A percentile compares a stretch with the other conserved stretches of the same genome.
phyloP scores from a whole-genome alignment of 345 rosid species.

The Mangifera indica region DNA sequence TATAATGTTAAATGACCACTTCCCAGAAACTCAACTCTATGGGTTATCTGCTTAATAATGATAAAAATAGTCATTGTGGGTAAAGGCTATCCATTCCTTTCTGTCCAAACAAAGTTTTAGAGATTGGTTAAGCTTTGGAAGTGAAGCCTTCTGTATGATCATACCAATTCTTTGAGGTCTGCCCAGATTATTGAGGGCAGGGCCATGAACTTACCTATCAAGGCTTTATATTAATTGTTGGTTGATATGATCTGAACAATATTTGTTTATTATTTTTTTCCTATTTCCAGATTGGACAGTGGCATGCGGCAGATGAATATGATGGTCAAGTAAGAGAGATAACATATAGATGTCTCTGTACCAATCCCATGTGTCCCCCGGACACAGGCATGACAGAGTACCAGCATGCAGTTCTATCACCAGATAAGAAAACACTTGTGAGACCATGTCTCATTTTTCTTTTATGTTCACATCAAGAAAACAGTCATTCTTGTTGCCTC shows the following conservation, averaged over 20 bases:
- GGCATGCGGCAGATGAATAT: conserved; percentile 91
- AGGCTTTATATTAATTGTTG: background rate
- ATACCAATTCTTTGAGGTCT: background rate
- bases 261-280: conserved; percentile 13
- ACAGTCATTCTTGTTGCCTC: background rate
- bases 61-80: too few species aligned
- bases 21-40: too few species aligned
- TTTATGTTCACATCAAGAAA: background rate
- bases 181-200: background rate
- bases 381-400: conserved; percentile 97
- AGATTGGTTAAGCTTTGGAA: background rate
- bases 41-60: too few species aligned
- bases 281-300: conserved; percentile 76
- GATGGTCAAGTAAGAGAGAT: conserved; percentile 98
- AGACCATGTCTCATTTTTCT: conserved; percentile 13
- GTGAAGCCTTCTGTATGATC: background rate
- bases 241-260: conserved; percentile 6
- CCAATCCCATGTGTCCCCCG: conserved; percentile 98
- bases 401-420: conserved; percentile 76
- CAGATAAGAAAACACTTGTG: conserved; percentile 79
- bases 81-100: too few species aligned
- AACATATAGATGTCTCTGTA: conserved; percentile 75
- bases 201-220: background rate
- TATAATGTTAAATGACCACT: too few species aligned
- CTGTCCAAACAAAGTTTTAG: background rate